Base-by-base conservation (phyloP, 768 basidiomycete species). In the Heimioporus sp. region DNA sequence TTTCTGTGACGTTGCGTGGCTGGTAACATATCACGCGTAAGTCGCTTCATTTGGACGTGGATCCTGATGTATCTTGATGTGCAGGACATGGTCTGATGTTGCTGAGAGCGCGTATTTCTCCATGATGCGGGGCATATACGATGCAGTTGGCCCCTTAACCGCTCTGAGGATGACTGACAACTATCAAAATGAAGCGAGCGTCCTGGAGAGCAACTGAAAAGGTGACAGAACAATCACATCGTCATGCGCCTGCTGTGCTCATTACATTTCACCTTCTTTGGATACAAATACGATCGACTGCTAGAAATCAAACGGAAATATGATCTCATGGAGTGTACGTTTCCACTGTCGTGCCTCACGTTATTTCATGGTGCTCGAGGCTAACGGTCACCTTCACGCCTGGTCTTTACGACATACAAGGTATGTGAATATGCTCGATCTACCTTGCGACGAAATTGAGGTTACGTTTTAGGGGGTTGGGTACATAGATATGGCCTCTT, bases 1-100 rank as follows among this genome's bases (percentile, higher is more conserved):
- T 17, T 46, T 60, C 6, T 63, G 60, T 19, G 37, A 49, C 12
- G 54, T 55, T 13, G 44, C 62, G 2, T 60, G 58, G 58, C 53
- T 54, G 13, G 51, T 59, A 12, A 30, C 54, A 1, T 57, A 40
- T 34, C 21, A 21, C 2, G 41, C 13, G 55, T 63, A 35, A 5
- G 55, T 54, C 32, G 2, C 21, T 15, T 19, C 2, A 30, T n/a
- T 20, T 6, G 19, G 9, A 28, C 3, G 2, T 2, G 9, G 13
- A 30, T 7, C 19, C 31, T 4, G 43, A 48, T 16, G 11, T n/a
- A n/a, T 15, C 16, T 0, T 6, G 38, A 31, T 24, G 38, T 13
- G 12, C 37, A 60, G 61, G n/a, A 16, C 54, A 15, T 62, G 61
- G 61, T 52, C 54, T 28, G 46, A 20, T 13, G 28, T 20, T 10